Conservation (phyloP, 805 yeast genomes). For the Kazachstania viticola region DNA sequence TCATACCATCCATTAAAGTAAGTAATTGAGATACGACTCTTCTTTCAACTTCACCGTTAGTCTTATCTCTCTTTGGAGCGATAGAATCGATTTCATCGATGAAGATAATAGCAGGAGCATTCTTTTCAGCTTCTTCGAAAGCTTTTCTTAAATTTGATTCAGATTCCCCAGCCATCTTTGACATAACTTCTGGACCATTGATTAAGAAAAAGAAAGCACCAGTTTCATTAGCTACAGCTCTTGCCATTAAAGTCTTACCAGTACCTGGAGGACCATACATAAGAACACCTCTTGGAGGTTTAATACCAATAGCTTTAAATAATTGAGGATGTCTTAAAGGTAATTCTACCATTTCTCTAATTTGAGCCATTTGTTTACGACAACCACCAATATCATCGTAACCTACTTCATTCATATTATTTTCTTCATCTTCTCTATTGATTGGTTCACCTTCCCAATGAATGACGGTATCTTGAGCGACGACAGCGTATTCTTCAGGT, state of each 20-base stretch:
- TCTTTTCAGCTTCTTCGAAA: conserved; percentile 97
- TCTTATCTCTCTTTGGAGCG: conserved; percentile 99
- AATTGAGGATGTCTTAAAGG: conserved; percentile 97
- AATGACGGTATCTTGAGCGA: conserved; percentile 94
- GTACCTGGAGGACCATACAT: conserved; percentile 99
- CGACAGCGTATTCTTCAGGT: conserved; percentile 94
- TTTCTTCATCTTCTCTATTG: conserved; percentile 50
- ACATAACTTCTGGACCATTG: conserved; percentile 99
- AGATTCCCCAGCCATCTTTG: conserved; percentile 99
- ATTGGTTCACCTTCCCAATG: conserved; percentile 99
- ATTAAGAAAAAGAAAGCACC: conserved; percentile 97
- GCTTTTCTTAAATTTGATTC: conserved; percentile 96
- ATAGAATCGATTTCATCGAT: conserved; percentile 98
- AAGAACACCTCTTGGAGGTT: conserved; percentile 96
- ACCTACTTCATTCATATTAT: conserved; percentile 92
- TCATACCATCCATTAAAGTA: conserved; percentile 99
- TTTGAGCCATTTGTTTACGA: conserved; percentile 98
- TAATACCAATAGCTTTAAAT: conserved; percentile 95
- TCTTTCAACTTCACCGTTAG: conserved; percentile 98
- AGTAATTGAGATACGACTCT: conserved; percentile 96
- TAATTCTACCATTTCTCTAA: conserved; percentile 94
- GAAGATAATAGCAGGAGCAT: conserved; percentile 94
- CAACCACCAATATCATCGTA: conserved; percentile 99
- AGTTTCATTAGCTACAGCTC: conserved; percentile 99
- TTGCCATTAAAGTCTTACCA: conserved; percentile 97